Percentiles rank a stretch among this genome's conserved stretches.
phyloP scores from a whole-genome alignment of 2,329 filamentous ascomycete species.

The Neopestalotiopsis sp. region DNA sequence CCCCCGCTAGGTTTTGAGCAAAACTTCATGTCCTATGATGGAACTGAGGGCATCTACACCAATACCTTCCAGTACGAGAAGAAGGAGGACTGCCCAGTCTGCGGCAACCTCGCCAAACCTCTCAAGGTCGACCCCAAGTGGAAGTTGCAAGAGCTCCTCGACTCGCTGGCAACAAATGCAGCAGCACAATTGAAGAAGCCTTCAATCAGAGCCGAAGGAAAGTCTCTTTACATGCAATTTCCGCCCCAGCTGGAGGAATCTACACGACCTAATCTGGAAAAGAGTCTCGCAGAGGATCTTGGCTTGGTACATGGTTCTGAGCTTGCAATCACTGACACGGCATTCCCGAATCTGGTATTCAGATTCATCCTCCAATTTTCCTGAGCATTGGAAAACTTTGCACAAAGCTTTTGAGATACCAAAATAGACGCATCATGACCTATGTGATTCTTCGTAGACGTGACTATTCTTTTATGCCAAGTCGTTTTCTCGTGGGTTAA shows the following conservation, averaged over 20 bases:
- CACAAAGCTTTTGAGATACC: slow-evolving; percentile 18
- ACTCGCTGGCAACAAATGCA: slow-evolving; percentile 80
- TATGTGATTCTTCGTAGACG: background rate
- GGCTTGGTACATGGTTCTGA: slow-evolving; percentile 80
- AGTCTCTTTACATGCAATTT: slow-evolving; percentile 88
- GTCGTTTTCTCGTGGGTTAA: too few relatives aligned
- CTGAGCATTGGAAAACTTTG: slow-evolving; percentile 1
- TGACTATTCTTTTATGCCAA: too few relatives aligned
- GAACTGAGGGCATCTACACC: slow-evolving; percentile 93
- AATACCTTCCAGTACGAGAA: slow-evolving; percentile 96
- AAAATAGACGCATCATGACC: slow-evolving; percentile 9
- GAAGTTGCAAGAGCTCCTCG: slow-evolving; percentile 84
- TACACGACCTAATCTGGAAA: slow-evolving; percentile 81
- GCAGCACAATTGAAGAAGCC: slow-evolving; percentile 95
- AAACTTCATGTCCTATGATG: slow-evolving; percentile 99
- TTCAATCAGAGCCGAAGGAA: slow-evolving; percentile 77
- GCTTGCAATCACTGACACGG: slow-evolving; percentile 90
- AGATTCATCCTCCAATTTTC: slow-evolving; percentile 59
- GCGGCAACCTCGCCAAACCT: slow-evolving; percentile 80
- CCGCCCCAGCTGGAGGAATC: slow-evolving; percentile 83
- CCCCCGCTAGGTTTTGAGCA: slow-evolving; percentile 79
- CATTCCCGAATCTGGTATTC: slow-evolving; percentile 77
- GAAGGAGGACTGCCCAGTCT: slow-evolving; percentile 94
- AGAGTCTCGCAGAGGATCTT: slow-evolving; percentile 74
- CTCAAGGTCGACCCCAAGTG: slow-evolving; percentile 72